Base-by-base conservation (phyloP, 2,329 filamentous ascomycete genomes). In the Tolypocladium guangdongense region DNA sequence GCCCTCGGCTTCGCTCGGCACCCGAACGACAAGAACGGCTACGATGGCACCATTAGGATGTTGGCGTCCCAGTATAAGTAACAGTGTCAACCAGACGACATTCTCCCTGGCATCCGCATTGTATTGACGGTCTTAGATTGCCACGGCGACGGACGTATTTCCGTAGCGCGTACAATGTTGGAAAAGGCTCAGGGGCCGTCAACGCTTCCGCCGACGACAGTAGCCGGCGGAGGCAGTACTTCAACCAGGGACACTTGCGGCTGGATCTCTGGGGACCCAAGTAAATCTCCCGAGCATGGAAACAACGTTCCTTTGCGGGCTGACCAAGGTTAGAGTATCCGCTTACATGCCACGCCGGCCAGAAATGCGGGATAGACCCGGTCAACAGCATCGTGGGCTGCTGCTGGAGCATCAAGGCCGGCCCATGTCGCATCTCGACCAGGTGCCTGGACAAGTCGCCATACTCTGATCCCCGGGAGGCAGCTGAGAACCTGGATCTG, bases 231-330 rank as follows among this genome's bases (percentile, higher is more conserved):
- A 8, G 16, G 7, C 24, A 39, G 16, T 2, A 18, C 47, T 11
- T 32, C 38, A 7, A 27, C 4, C 11, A 38, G 22, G 14, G 58
- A 59, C 41, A 58, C 51, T 10, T 61, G 59, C 36, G 59, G 59
- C 24, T 61, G 58, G 57, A 35, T 61, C 18, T 57, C 59, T 32
- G 59, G 58, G 12, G 56, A 57, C 11, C 52, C 58, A 3, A 53
- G 58, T 60, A 52, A 43, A 20, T 35, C 16, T 39, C 39, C 14
- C 10, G 11, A 18, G 1, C 8, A 20, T 7, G 12, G 10, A 8
- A 7, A 14, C 43, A n/a, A 16, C 8, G 4, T 10, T 10, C 14
- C 38, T 32, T 32, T 27, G 51, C n/a, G 7, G 35, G 41, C 48
- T 45, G 39, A 53, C 36, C 11, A 27, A 20, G 6, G 7, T 16